phyloP scores from a whole-genome alignment of 2,329 filamentous ascomycete genomes.

The Seiridium unicorne region DNA sequence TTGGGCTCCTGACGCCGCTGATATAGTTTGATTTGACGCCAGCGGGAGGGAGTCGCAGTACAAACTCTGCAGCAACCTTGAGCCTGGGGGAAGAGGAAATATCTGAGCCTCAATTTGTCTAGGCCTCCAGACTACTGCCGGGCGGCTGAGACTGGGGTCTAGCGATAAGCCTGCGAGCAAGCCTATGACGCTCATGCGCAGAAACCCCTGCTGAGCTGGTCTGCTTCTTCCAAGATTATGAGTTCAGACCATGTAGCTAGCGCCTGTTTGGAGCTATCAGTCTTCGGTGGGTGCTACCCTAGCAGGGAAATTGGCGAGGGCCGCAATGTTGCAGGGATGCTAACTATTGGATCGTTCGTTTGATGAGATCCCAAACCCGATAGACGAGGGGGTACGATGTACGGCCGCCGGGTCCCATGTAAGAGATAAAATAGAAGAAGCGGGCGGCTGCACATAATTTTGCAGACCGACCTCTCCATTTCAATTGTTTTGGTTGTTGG shows the following conservation, averaged over 20 bases:
- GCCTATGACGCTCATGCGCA: slow-evolving; percentile 3
- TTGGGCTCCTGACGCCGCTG: not conserved
- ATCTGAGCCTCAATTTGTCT: slow-evolving; percentile 15
- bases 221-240: not conserved
- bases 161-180: not conserved
- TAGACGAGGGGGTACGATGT: not conserved
- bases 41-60: not conserved
- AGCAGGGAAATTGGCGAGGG: too few species aligned
- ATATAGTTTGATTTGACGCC: not conserved
- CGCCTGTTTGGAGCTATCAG: too few species aligned
- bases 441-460: too few species aligned
- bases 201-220: not conserved
- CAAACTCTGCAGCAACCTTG: not conserved
- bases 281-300: too few species aligned
- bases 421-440: not conserved
- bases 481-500: too few species aligned
- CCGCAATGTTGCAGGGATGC: not conserved
- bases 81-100: not conserved
- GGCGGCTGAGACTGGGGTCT: not conserved
- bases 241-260: not conserved
- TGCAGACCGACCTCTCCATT: too few species aligned
- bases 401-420: too few species aligned
- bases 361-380: not conserved
- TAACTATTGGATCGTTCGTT: not conserved
- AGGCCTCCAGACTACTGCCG: slow-evolving; percentile 10